Percentiles rank a stretch among this genome's conserved stretches.
Conservation (phyloP, 2,329 filamentous ascomycete genomes). For the Ophiocordyceps polyrhachis-furcata region DNA sequence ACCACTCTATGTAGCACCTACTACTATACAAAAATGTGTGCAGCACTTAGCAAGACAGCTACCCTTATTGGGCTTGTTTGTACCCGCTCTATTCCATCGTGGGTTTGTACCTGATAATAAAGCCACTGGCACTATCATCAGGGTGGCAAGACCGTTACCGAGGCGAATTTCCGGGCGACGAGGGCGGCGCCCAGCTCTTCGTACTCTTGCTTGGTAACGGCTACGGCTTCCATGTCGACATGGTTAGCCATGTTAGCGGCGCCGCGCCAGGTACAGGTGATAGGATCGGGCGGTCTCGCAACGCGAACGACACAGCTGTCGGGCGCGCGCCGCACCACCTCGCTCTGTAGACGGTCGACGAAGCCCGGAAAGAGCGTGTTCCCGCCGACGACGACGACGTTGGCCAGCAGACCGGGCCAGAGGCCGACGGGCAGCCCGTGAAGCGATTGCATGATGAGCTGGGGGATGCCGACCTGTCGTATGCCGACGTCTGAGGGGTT, state of each 20-base stretch:
- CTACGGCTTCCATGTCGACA: slow-evolving; percentile 43
- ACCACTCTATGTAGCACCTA: too few species aligned
- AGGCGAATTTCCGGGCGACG: slow-evolving; percentile 52
- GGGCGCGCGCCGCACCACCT: slow-evolving; percentile 52
- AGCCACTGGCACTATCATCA: neutral
- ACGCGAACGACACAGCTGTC: slow-evolving; percentile 65
- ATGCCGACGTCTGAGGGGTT: slow-evolving; percentile 72
- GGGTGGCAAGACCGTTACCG: slow-evolving; percentile 2
- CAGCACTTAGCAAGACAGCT: too few species aligned
- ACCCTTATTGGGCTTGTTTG: too few species aligned
- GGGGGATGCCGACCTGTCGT: slow-evolving; percentile 62
- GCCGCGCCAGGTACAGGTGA: slow-evolving; percentile 71
- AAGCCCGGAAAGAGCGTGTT: slow-evolving; percentile 69
- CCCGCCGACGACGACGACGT: slow-evolving; percentile 77
- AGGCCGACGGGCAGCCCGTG: slow-evolving; percentile 59
- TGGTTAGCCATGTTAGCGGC: slow-evolving; percentile 61
- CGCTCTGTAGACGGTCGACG: slow-evolving; percentile 56
- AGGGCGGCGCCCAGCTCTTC: slow-evolving; percentile 65
- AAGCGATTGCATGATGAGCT: slow-evolving; percentile 66
- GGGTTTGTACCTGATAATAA: too few species aligned
- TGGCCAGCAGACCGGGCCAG: slow-evolving; percentile 68
- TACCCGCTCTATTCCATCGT: too few species aligned
- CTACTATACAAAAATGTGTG: too few species aligned
- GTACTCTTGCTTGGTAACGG: slow-evolving; percentile 80
- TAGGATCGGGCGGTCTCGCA: slow-evolving; percentile 48